phyloP scores from a whole-genome alignment of 805 yeast genomes.

The Wickerhamiella bombiphila region DNA sequence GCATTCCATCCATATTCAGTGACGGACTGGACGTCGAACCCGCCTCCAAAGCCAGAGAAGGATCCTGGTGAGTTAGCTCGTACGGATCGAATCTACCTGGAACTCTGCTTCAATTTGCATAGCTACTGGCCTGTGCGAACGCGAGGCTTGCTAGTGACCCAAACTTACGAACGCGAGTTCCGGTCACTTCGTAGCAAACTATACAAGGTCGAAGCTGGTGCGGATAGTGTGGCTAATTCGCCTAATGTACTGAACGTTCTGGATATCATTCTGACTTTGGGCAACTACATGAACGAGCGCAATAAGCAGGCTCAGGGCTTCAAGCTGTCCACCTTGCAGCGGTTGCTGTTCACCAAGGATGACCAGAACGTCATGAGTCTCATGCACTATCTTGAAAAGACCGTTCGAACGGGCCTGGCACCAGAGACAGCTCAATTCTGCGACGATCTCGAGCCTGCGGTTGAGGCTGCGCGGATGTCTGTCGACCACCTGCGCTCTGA shows the following conservation, averaged over 20 bases:
- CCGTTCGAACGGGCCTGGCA: constrained; percentile 58
- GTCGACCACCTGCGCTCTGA: constrained; percentile 70
- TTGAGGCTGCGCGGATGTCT: constrained; percentile 54
- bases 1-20: constrained; percentile 63
- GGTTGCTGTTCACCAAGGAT: constrained; percentile 83
- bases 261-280: constrained; percentile 77
- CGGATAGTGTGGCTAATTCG: constrained; percentile 49
- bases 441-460: constrained; percentile 50
- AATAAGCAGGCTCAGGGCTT: constrained; percentile 89
- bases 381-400: constrained; percentile 79
- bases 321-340: constrained; percentile 73
- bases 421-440: constrained; percentile 65
- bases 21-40: constrained; percentile 40
- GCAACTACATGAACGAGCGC: constrained; percentile 92
- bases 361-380: constrained; percentile 77
- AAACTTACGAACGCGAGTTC: constrained; percentile 67
- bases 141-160: constrained; percentile 58
- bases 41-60: constrained; percentile 38
- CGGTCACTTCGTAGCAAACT: constrained; percentile 53
- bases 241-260: constrained; percentile 55
- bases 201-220: constrained; percentile 58
- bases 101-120: constrained; percentile 66
- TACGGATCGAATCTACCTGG: constrained; percentile 74
- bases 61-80: constrained; percentile 68
- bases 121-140: constrained; percentile 89